These are phyloP conservation scores for Wickerhamomyces bovis DNA, from an alignment of 805 yeast genomes.

Conservation along the genomic window DNA sequence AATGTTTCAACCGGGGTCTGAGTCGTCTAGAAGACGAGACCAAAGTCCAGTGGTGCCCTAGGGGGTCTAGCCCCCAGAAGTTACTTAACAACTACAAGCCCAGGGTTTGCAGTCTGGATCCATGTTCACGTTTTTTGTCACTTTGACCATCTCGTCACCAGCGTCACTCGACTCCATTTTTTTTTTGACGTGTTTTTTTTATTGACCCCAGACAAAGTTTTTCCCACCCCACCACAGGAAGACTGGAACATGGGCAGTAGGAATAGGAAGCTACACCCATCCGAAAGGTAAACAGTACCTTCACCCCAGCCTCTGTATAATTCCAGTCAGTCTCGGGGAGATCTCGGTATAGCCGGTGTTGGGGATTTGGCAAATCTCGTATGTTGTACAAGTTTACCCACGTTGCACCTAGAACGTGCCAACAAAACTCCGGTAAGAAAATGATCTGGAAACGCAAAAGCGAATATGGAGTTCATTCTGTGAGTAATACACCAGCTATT, in stretches of 20 bases:
- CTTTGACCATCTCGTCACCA: neutral
- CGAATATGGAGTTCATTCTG: neutral
- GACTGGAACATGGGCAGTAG: neutral
- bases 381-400: too few relatives aligned
- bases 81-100: neutral
- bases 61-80: neutral
- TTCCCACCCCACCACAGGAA: neutral
- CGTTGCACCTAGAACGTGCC: neutral
- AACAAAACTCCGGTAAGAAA: neutral
- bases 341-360: neutral
- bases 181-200: neutral
- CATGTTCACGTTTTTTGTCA: neutral
- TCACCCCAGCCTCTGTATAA: neutral
- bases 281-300: neutral
- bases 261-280: neutral
- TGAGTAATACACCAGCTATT: too few relatives aligned
- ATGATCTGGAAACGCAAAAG: neutral
- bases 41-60: too few relatives aligned
- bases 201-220: neutral
- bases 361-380: neutral
- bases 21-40: neutral
- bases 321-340: too few relatives aligned
- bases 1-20: neutral
- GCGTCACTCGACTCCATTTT: neutral
- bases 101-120: neutral